Base-by-base conservation (phyloP, 805 yeast genomes). In the Candida morakotiae region DNA sequence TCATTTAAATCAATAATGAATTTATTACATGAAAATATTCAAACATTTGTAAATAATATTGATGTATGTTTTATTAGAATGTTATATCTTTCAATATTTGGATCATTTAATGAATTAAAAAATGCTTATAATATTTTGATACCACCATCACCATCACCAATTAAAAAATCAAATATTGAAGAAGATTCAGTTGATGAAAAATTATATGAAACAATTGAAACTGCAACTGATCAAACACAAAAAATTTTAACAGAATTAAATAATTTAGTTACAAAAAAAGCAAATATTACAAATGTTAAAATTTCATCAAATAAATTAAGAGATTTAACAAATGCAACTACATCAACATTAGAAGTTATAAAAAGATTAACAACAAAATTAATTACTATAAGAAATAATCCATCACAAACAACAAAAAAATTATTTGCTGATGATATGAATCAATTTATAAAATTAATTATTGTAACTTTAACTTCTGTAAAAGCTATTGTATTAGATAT, bases 371-470 rank as follows among this genome's bases (percentile, higher is more conserved):
- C 75, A 41, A 63, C 64, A 10, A 73, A 79, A 37, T 63, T 89
- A 35, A 62, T 67, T 9, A 61, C 72, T 2, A 69, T 79, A 22
- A 56, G 78, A 23, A 60, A 69, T 13, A 77, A 70, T 28, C 67
- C 75, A 6, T 70, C 72, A 5, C 50, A 56, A 3, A 51, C 59
- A 6, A 83, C 81, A 24, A 79, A 84, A 43, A 70, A 75, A 41
- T 69, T 70, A 46, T 79, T 91, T 37, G 89, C 93, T 79, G 97
- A 91, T 46, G 89, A 85, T 46, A 82, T 87, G 23, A 88, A 86
- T 54, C 62, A 78, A 33, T 87, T 88, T 49, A 65, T 91, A 47
- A 87, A 87, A 52, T 80, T 95, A 0, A 83, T 89, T 40, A 82
- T 91, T 45, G 81, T 80, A 24, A 86, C 93, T 29, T 67, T 91